Evolutionary conservation across 2,329 filamentous ascomycete species (phyloP).

Genomic region (Xylariaceae sp.): DNA sequence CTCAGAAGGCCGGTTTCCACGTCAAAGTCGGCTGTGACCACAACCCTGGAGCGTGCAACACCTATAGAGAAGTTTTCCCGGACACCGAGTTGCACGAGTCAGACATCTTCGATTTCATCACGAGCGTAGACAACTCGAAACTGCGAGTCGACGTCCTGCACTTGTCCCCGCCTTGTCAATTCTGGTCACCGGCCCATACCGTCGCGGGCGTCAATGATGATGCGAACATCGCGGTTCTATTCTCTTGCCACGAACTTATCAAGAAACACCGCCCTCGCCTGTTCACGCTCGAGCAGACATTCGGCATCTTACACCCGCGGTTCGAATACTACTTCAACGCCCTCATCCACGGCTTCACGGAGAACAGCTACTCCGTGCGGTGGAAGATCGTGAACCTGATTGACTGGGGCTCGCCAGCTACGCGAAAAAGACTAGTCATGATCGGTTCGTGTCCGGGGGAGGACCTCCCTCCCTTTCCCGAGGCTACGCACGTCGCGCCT

Average conservation of each 20-base stretch:
- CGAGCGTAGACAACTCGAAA: slow-evolving; percentile 32
- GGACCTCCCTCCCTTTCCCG: slow-evolving; percentile 68
- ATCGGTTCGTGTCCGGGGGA: slow-evolving; percentile 73
- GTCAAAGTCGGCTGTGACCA: slow-evolving; percentile 71
- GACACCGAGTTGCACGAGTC: slow-evolving; percentile 55
- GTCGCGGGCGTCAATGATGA: slow-evolving; percentile 65
- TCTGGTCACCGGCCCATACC: slow-evolving; percentile 76
- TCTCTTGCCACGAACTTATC: slow-evolving; percentile 62
- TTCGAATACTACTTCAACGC: slow-evolving; percentile 64
- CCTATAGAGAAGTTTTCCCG: slow-evolving; percentile 66
- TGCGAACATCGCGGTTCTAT: slow-evolving; percentile 67
- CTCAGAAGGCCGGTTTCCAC: slow-evolving; percentile 57
- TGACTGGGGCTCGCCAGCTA: slow-evolving; percentile 59
- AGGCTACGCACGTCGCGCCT: slow-evolving; percentile 61
- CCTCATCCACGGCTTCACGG: slow-evolving; percentile 69
- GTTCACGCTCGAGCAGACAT: slow-evolving; percentile 81
- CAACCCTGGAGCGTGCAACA: slow-evolving; percentile 60
- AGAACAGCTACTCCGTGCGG: slow-evolving; percentile 70
- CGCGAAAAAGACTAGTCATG: slow-evolving; percentile 60
- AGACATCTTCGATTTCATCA: slow-evolving; percentile 58
- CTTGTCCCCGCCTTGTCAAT: slow-evolving; percentile 79
- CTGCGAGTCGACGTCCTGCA: slow-evolving; percentile 72
- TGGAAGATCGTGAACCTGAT: slow-evolving; percentile 67
- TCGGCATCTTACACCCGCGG: slow-evolving; percentile 64
- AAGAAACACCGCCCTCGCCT: slow-evolving; percentile 67